Base-by-base conservation (phyloP, 495 filamentous ascomycete genomes). In the Penicillium fimorum region DNA sequence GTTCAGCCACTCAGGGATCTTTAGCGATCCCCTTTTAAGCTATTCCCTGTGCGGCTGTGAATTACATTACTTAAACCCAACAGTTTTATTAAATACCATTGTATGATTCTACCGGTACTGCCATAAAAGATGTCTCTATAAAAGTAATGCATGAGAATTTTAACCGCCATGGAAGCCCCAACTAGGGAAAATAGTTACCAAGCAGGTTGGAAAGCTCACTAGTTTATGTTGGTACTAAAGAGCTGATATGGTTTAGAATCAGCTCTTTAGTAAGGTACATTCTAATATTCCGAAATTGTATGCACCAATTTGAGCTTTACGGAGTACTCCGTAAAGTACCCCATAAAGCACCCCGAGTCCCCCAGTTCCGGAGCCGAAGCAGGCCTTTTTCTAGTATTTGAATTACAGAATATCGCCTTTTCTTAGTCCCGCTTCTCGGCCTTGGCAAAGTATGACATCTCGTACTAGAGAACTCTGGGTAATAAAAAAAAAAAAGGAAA, bases 401-500 rank as follows among this genome's bases (percentile, higher is more conserved):
- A 27, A 46, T 46, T 46, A 46, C 42, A 10, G 27, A 15, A 15
- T 15, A 46, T 29, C 27, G 33, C 8, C n/a, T 41, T n/a, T 35
- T n/a, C 0, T n/a, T 10, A 43, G 50, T 42, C 50, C 50, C 50
- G 38, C 50, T 52, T 40, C 17, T 20, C 10, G 18, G 25, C 4
- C 17, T 52, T 29, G n/a, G 27, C 50, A 38, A 52, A 33, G 43
- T 8, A 27, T 27, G 6, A 2, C 25, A 42, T 30, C 17, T 47
- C 15, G 45, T 17, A 30, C 27, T 22, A 12, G 30, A 17, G 9
- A 18, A 47, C 24, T 22, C 15, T 5, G 1, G 13, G 22, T 45
- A 9, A 24, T 15, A 30, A 47, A 50, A 46, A 27, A 47, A 38
- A 25, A 54, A 47, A 37, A 20, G 25, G 35, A 29, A 33, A 61